Conservation (phyloP, 1,284 basidiomycete species). For the Moesziomyces antarcticus region DNA sequence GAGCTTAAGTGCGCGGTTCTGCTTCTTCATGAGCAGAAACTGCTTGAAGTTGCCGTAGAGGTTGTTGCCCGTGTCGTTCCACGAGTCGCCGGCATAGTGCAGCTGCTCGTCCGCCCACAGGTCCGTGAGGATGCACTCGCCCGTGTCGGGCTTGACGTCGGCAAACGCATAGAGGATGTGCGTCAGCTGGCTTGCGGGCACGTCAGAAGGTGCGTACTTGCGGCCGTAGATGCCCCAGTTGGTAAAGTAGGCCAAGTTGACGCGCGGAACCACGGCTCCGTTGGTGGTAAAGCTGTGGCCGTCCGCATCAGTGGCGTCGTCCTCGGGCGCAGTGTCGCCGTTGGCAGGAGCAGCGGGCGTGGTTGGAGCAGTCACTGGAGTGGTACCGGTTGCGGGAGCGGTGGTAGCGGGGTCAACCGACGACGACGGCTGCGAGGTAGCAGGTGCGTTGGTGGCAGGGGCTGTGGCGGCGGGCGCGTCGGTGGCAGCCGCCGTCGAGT, state of each 20-base stretch:
- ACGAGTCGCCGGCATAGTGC: conserved; percentile 74
- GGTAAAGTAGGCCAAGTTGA: conserved; percentile 56
- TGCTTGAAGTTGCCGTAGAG: conserved; percentile 89
- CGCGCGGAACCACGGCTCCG: conserved; percentile 39
- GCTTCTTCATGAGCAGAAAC: conserved; percentile 82
- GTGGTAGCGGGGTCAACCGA: conserved; percentile 8
- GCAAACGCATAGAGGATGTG: conserved; percentile 90
- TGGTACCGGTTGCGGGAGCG: conserved; percentile 4
- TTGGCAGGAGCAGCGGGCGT: conserved; percentile 9
- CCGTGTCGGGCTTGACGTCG: conserved; percentile 78
- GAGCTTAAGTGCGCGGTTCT: conserved; percentile 72
- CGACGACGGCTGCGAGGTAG: conserved; percentile 8
- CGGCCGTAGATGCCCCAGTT: conserved; percentile 92
- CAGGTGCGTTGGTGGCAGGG: conserved; percentile 4
- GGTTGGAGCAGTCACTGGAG: conserved; percentile 8
- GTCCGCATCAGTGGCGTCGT: conserved; percentile 8
- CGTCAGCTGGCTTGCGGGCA: conserved; percentile 78
- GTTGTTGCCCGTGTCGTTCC: conserved; percentile 73
- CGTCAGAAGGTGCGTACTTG: conserved; percentile 77
- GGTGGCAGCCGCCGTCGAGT: conserved; percentile 11
- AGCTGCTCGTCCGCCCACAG: conserved; percentile 79
- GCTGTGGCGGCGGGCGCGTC: conserved; percentile 6
- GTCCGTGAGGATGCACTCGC: conserved; percentile 75
- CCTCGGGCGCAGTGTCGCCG: conserved; percentile 1
- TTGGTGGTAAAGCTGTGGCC: conserved; percentile 37